These are phyloP conservation scores for Pythium plurisporium DNA, from an alignment of 352 stramenopile species.

Conservation along the genomic window DNA sequence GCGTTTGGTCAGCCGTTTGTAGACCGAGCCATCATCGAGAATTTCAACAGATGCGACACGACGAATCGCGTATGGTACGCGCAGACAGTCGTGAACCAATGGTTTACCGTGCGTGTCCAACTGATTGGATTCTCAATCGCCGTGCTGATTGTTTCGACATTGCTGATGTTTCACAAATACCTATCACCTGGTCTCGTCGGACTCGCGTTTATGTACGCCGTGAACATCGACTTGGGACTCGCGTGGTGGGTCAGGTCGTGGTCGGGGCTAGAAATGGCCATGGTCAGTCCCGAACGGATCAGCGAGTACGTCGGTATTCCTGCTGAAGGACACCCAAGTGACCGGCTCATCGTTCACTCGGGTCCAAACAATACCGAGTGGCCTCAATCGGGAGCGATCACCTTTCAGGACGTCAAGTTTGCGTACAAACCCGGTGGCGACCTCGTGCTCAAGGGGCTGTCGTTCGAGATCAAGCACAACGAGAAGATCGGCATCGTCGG, in stretches of 20 bases:
- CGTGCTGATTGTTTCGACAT: conserved; percentile 30
- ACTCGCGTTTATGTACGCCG: conserved; percentile 85
- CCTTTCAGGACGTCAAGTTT: conserved; percentile 76
- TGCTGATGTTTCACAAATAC: conserved; percentile 26
- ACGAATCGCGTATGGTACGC: conserved; percentile 31
- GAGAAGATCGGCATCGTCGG: conserved; percentile 70
- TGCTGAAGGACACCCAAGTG: conserved; percentile 19
- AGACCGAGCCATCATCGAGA: conserved; percentile 21
- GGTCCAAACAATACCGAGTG: conserved; percentile 34
- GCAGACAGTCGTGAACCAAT: conserved; percentile 25
- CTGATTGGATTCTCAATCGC: conserved; percentile 40
- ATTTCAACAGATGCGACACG: conserved; percentile 14
- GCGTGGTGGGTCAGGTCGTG: conserved; percentile 55
- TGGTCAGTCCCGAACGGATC: conserved; percentile 57
- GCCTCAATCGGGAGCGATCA: conserved; percentile 61
- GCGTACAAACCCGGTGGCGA: conserved; percentile 61
- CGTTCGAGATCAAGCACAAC: conserved; percentile 38
- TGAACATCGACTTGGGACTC: conserved; percentile 77
- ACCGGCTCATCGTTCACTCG: neutral
- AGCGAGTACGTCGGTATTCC: conserved; percentile 38
- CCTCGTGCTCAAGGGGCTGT: conserved; percentile 40
- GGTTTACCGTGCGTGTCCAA: conserved; percentile 50
- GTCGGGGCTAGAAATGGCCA: conserved; percentile 40
- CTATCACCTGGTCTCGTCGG: conserved; percentile 67
- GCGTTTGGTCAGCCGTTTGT: conserved; percentile 27